A percentile compares a stretch with the other conserved stretches of the same genome.
phyloP scores from a whole-genome alignment of 805 yeast species.

The Wickerhamomyces sydowiorum region DNA sequence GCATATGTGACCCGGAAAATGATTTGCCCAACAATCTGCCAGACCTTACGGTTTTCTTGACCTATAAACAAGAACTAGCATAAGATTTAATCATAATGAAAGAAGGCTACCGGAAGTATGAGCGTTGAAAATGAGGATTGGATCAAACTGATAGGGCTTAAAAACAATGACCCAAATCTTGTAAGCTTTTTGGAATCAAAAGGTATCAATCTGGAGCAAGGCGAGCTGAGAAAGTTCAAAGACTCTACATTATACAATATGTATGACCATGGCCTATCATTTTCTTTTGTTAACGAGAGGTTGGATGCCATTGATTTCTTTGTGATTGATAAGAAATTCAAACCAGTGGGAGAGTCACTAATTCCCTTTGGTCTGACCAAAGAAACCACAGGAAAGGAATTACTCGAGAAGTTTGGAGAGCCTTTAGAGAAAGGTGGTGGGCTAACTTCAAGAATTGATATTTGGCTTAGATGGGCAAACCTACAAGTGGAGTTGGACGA shows the following conservation, averaged over 20 bases:
- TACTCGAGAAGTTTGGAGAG: slow-evolving; percentile 31
- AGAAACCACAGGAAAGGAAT: slow-evolving; percentile 21
- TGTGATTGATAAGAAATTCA: slow-evolving; percentile 16
- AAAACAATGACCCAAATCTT: background rate
- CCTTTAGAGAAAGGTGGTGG: slow-evolving; percentile 40
- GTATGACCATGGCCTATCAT: slow-evolving; percentile 19
- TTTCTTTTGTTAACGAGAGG: slow-evolving; percentile 7
- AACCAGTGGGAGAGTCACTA: slow-evolving; percentile 3
- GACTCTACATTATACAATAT: slow-evolving; percentile 15
- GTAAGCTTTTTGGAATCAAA: background rate
- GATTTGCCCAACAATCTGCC: too few relatives aligned
- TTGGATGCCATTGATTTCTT: slow-evolving; percentile 33
- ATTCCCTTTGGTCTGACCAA: slow-evolving; percentile 17
- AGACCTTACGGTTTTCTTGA: too few relatives aligned
- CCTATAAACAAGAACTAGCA: background rate
- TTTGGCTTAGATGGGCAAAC: slow-evolving; percentile 34
- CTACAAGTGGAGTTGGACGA: slow-evolving; percentile 31
- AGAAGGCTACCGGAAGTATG: too few relatives aligned
- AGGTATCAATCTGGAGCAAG: background rate
- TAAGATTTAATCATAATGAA: background rate
- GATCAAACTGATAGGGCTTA: background rate
- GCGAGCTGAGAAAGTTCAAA: background rate
- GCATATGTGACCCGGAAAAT: too few relatives aligned
- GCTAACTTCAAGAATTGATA: slow-evolving; percentile 22
- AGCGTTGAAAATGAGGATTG: too few relatives aligned